Base-by-base conservation (phyloP, 331 rosid species). In the Malus hybrid region DNA sequence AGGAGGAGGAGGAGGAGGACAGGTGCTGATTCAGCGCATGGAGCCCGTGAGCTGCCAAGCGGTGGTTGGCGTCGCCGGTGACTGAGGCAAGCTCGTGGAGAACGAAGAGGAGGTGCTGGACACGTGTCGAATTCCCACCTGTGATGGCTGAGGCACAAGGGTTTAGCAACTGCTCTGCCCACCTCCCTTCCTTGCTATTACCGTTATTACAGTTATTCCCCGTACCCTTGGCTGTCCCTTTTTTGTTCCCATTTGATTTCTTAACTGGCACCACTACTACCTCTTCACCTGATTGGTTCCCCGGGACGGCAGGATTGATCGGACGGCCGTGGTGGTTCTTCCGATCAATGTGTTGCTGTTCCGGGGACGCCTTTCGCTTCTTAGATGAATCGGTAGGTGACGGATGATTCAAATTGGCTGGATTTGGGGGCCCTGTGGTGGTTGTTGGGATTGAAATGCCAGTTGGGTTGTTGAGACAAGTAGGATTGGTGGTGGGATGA, bases 151-250 rank as follows among this genome's bases (percentile, higher is more conserved):
- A 36, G 18, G 96, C 97, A 77, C 98, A 91, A 32, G 98, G 98
- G 63, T 88, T 93, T 9, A 91, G 90, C 80, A 93, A 74, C 74
- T 93, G 95, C 79, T 93, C 98, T 7, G 98, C 98, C 97, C 98
- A 93, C 76, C 96, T 91, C 28, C 98, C 98, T 66, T 93, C 97
- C 79, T 76, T 84, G 80, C 83, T 86, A 33, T 82, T 88, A 52
- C 91, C 84, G 64, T 76, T 86, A 82, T 78, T 75, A 62, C 84
- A 33, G 89, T 84, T 93, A 70, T 73, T 91, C 32, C 88, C 95
- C 3, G 81, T 76, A 20, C 74, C 82, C 82, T 84, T 91, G 6
- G 52, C 72, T 15, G 77, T 72, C 50, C 88, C 84, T 77, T 72
- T 93, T 86, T 68, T 91, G 79, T 79, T 83, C 63, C 90, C 92